phyloP scores from a whole-genome alignment of 2,329 filamentous ascomycete genomes.

The Paraconiothyrium sp. region DNA sequence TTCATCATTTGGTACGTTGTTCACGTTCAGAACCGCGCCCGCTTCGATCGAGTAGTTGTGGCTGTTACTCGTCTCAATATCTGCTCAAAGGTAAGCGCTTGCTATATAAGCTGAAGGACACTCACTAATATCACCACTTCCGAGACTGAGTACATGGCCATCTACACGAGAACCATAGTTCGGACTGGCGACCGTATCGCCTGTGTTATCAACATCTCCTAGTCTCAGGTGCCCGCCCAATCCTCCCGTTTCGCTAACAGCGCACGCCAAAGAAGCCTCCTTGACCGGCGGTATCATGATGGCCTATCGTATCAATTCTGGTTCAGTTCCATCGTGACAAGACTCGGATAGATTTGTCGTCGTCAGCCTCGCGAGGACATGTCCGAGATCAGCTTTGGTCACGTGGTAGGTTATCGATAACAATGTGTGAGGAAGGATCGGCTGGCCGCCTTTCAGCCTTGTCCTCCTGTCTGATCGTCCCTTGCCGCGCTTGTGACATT shows the following conservation, averaged over 20 bases:
- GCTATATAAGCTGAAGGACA: background rate
- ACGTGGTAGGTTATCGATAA: constrained; percentile 6
- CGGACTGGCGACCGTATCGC: constrained; percentile 6
- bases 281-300: background rate
- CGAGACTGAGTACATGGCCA: constrained; percentile 1
- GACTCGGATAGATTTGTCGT: background rate
- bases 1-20: background rate
- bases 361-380: background rate
- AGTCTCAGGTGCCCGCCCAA: background rate
- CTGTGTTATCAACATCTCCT: constrained; percentile 1
- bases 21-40: background rate
- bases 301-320: too few relatives aligned
- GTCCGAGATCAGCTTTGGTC: too few relatives aligned
- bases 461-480: background rate
- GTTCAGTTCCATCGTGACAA: too few relatives aligned
- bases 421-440: background rate
- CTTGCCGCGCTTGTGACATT: background rate
- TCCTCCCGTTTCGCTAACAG: background rate
- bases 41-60: constrained; percentile 3
- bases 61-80: background rate
- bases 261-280: background rate
- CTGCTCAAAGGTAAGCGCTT: background rate
- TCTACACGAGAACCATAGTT: constrained; percentile 6
- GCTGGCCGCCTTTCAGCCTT: constrained; percentile 3
- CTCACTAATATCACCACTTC: constrained; percentile 5